Conservation (phyloP, 768 basidiomycete species). For the Lactarius indigo region DNA sequence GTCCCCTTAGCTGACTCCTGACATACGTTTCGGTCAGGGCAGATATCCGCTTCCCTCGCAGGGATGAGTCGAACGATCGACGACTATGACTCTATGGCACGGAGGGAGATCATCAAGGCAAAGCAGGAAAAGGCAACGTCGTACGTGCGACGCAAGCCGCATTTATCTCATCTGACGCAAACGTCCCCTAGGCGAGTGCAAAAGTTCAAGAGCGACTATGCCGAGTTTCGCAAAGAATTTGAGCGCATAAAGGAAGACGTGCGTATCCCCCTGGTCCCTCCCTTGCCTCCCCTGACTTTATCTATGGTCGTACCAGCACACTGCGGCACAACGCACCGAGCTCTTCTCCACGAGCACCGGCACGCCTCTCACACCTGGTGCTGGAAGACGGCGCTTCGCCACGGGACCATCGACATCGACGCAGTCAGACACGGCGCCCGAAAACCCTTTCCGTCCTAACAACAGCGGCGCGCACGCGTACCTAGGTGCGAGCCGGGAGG, state of each 20-base stretch:
- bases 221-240: conserved; percentile 78
- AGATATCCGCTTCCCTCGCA: conserved; percentile 96
- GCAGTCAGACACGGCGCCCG: conserved; percentile 48
- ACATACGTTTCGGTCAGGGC: conserved; percentile 53
- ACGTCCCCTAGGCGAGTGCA: conserved; percentile 69
- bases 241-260: conserved; percentile 70
- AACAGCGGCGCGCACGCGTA: conserved; percentile 45
- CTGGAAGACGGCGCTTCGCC: conserved; percentile 58
- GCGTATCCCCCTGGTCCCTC: not conserved
- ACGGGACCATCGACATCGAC: conserved; percentile 26
- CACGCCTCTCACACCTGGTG: conserved; percentile 34
- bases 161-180: conserved; percentile 4
- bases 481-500: conserved; percentile 57
- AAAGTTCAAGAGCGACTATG: conserved; percentile 86
- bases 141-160: conserved; percentile 42
- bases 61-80: conserved; percentile 93
- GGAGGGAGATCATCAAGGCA: conserved; percentile 91
- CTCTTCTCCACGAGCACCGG: conserved; percentile 47
- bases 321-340: conserved; percentile 57
- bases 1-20: conserved; percentile 25
- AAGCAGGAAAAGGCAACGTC: conserved; percentile 96
- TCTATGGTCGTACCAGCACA: conserved; percentile 41
- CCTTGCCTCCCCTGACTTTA: not conserved
- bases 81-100: conserved; percentile 96
- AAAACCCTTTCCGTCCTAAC: conserved; percentile 76